phyloP scores from a whole-genome alignment of 768 basidiomycete genomes.

The Roridomyces roridus region DNA sequence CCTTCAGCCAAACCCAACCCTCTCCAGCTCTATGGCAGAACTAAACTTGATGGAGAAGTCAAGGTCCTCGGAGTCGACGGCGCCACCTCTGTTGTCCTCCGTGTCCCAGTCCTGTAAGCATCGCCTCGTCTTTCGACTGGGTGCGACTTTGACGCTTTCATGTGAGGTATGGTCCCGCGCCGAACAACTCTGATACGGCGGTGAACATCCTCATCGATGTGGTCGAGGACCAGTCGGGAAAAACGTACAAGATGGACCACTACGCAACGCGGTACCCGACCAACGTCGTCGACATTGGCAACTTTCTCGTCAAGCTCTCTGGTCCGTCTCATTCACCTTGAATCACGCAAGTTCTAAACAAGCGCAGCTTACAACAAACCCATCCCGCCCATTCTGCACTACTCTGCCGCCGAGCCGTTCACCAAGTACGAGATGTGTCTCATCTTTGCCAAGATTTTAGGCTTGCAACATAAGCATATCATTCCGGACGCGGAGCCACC shows the following conservation, averaged over 20 bases:
- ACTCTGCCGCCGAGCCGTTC: slow-evolving; percentile 79
- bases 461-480: slow-evolving; percentile 76
- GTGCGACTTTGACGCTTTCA: slow-evolving; percentile 6
- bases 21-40: slow-evolving; percentile 85
- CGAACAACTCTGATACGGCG: slow-evolving; percentile 86
- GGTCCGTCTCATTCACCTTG: slow-evolving; percentile 49
- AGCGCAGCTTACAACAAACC: slow-evolving; percentile 41
- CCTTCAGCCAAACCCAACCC: slow-evolving; percentile 80
- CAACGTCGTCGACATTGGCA: slow-evolving; percentile 85
- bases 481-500: slow-evolving; percentile 74
- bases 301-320: slow-evolving; percentile 79
- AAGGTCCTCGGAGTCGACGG: slow-evolving; percentile 68
- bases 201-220: slow-evolving; percentile 90
- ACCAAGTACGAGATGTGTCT: slow-evolving; percentile 96
- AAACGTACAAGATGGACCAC: slow-evolving; percentile 94
- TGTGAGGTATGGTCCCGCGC: slow-evolving; percentile 91
- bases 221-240: slow-evolving; percentile 85
- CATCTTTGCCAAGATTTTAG: slow-evolving; percentile 73
- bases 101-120: slow-evolving; percentile 88
- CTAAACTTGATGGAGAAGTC: slow-evolving; percentile 87
- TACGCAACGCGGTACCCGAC: slow-evolving; percentile 94
- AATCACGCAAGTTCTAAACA: no score
- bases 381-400: slow-evolving; percentile 83
- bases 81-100: slow-evolving; percentile 70
- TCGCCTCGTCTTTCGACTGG: slow-evolving; percentile 8